Conservation (phyloP, 140 eudicot species). For the Oenanthe javanica region DNA sequence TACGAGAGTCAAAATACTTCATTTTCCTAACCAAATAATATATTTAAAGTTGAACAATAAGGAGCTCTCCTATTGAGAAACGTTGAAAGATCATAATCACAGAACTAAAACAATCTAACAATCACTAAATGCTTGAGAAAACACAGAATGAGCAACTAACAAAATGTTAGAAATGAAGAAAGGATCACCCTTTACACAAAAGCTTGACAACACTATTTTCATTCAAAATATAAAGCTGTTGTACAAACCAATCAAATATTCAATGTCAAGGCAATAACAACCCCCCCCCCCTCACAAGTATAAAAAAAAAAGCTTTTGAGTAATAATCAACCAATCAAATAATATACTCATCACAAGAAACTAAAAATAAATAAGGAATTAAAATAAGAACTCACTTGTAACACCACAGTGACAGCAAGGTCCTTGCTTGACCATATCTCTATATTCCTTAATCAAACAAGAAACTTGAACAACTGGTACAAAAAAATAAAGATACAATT, state of each 20-base stretch:
- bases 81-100: not conserved
- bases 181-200: conserved; percentile 8
- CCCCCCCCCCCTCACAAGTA: conserved; percentile 15
- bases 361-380: not conserved
- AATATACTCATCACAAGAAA: conserved; percentile 2
- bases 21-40: not conserved
- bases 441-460: conserved; percentile 10
- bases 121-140: not conserved
- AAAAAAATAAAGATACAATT: conserved; percentile 17
- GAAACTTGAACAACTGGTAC: not conserved
- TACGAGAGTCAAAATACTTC: not conserved
- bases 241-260: conserved; percentile 1
- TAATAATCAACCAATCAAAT: conserved; percentile 4
- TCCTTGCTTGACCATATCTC: conserved; percentile 97
- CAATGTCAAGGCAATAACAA: conserved; percentile 22
- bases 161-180: not conserved
- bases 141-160: not conserved
- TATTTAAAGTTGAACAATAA: not conserved
- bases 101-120: conserved; percentile 1
- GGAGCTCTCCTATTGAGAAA: not conserved
- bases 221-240: not conserved
- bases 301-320: conserved; percentile 15
- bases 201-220: conserved; percentile 7
- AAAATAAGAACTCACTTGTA: conserved; percentile 78
- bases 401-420: conserved; percentile 99